Evolutionary conservation across 2,329 filamentous ascomycete species (phyloP).

Genomic region (Neofusicoccum parvum): DNA sequence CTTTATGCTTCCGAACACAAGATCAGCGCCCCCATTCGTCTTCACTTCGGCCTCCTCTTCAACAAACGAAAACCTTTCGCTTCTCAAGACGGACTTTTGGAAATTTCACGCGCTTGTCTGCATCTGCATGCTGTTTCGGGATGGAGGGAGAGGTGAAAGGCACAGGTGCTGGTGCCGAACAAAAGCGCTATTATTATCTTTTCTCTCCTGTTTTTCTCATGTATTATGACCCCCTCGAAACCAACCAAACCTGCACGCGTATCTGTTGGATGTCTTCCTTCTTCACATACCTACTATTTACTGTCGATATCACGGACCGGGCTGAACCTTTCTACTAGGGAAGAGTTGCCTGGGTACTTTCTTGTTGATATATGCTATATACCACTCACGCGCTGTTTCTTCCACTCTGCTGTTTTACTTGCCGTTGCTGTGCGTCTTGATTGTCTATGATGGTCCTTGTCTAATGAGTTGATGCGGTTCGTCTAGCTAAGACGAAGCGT

Average conservation of each 20-base stretch:
- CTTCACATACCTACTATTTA: neutral
- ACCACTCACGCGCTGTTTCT: neutral
- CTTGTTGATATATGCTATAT: constrained; percentile 19
- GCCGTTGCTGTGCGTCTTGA: no score
- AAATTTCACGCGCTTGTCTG: neutral
- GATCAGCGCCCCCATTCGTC: neutral
- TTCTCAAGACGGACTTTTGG: neutral
- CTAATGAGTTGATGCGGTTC: no score
- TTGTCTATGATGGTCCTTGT: no score
- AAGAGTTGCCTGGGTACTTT: neutral
- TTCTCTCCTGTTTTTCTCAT: neutral
- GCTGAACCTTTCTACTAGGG: neutral
- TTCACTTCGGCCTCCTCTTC: neutral
- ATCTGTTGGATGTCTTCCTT: neutral
- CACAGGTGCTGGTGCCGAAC: neutral
- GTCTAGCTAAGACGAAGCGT: no score
- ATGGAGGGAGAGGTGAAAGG: neutral
- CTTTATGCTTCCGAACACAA: neutral
- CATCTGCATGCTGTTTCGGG: neutral
- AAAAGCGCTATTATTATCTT: neutral
- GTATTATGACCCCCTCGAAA: neutral
- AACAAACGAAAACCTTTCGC: neutral
- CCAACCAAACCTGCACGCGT: neutral
- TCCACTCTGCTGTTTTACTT: no score
- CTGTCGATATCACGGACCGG: constrained; percentile 7